These are phyloP conservation scores for Pseudocercospora crystallina DNA, from an alignment of 2,329 filamentous ascomycete genomes.

Conservation along the genomic window DNA sequence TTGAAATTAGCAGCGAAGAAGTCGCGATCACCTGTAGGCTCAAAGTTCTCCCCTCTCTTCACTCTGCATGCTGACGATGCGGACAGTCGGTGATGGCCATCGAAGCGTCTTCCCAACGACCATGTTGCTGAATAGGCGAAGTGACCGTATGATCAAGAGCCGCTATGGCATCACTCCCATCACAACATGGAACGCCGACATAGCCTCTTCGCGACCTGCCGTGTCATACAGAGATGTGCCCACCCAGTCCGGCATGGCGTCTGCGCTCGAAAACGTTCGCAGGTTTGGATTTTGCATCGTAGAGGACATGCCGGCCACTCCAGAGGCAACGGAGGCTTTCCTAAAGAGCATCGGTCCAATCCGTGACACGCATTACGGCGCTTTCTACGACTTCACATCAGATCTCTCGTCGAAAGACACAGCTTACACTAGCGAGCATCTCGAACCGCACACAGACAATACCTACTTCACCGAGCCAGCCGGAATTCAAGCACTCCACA, in stretches of 20 bases:
- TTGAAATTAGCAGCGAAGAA: conserved; percentile 9
- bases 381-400: conserved; percentile 83
- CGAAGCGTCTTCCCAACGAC: conserved; percentile 16
- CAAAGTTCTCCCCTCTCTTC: neutral
- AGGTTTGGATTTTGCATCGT: conserved; percentile 76
- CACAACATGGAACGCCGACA: conserved; percentile 27
- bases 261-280: conserved; percentile 39
- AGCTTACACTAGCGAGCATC: conserved; percentile 75
- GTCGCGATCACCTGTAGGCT: conserved; percentile 23
- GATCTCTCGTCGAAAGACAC: conserved; percentile 73
- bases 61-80: conserved; percentile 6
- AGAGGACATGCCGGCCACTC: conserved; percentile 64
- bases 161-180: conserved; percentile 21
- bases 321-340: conserved; percentile 70
- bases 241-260: conserved; percentile 24
- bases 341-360: conserved; percentile 83
- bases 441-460: conserved; percentile 87
- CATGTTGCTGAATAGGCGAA: conserved; percentile 13
- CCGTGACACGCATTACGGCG: conserved; percentile 84
- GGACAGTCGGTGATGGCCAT: conserved; percentile 26
- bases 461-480: conserved; percentile 94
- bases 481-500: conserved; percentile 88
- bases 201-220: conserved; percentile 27
- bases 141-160: conserved; percentile 9
- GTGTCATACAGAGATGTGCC: conserved; percentile 25